These are phyloP conservation scores for Saccharomyces hybrid DNA, from an alignment of 1,139 yeast species.

Conservation along the genomic window DNA sequence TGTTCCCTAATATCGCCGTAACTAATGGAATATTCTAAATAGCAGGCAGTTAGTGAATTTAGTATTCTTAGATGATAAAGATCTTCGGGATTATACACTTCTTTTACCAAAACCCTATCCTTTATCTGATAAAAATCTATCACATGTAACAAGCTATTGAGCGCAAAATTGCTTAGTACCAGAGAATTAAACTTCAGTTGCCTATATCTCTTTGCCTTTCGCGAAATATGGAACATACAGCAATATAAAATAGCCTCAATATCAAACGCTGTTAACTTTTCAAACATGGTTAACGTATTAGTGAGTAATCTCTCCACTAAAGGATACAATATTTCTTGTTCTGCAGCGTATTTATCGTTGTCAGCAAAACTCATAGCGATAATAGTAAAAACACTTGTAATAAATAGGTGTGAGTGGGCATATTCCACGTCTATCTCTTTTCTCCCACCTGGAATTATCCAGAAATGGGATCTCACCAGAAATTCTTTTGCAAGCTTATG, in stretches of 20 bases:
- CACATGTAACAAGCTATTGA: conserved; percentile 40
- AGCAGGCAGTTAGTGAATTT: conserved; percentile 42
- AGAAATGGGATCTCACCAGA: conserved; percentile 41
- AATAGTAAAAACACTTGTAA: conserved; percentile 42
- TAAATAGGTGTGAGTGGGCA: conserved; percentile 41
- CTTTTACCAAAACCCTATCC: conserved; percentile 30
- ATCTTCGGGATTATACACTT: conserved; percentile 33
- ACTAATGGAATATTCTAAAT: conserved; percentile 42
- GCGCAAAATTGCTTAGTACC: conserved; percentile 41
- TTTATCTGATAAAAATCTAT: conserved; percentile 37
- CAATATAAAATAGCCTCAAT: conserved; percentile 48
- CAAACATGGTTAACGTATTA: conserved; percentile 39
- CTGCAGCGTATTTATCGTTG: conserved; percentile 38
- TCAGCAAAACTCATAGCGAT: conserved; percentile 46
- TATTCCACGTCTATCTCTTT: conserved; percentile 37
- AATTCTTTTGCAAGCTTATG: conserved; percentile 38
- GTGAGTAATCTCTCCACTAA: conserved; percentile 41
- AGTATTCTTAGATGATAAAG: conserved; percentile 44
- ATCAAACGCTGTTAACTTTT: conserved; percentile 46
- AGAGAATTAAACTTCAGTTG: conserved; percentile 44
- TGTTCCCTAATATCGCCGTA: conserved; percentile 32
- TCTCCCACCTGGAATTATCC: conserved; percentile 50
- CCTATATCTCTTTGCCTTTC: conserved; percentile 37
- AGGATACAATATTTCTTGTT: conserved; percentile 39
- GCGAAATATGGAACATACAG: conserved; percentile 43